Evolutionary conservation across 192 early-diverging fungal species (phyloP).

Genomic region (Entomortierella parvispora): DNA sequence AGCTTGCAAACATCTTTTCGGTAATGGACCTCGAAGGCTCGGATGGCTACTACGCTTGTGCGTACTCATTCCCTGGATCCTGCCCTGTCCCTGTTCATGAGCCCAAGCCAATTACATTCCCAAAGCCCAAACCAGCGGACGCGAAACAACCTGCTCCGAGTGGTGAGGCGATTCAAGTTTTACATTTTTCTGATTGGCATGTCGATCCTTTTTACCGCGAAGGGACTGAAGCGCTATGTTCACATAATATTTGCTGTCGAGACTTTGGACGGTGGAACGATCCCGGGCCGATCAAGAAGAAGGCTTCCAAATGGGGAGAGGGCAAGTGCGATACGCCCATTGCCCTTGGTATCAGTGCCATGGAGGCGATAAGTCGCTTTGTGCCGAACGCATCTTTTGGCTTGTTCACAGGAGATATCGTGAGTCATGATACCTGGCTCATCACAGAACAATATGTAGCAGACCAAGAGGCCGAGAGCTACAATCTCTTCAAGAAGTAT

Average conservation of each 20-base stretch:
- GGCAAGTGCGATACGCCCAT: slow-evolving; percentile 62
- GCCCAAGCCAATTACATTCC: slow-evolving; percentile 47
- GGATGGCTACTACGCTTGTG: slow-evolving; percentile 48
- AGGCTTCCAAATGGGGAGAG: slow-evolving; percentile 55
- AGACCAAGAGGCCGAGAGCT: slow-evolving; percentile 43
- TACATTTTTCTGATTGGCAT: slow-evolving; percentile 69
- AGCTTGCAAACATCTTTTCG: slow-evolving; percentile 32
- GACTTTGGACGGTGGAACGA: slow-evolving; percentile 46
- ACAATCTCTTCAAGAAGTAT: slow-evolving; percentile 44
- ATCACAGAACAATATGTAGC: slow-evolving; percentile 49
- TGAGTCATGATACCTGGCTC: slow-evolving; percentile 63
- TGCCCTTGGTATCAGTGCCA: slow-evolving; percentile 53
- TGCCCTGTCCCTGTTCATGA: slow-evolving; percentile 37
- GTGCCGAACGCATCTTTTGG: slow-evolving; percentile 55
- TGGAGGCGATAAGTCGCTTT: slow-evolving; percentile 54
- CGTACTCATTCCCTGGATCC: slow-evolving; percentile 39
- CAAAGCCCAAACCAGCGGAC: slow-evolving; percentile 56
- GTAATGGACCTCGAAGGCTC: slow-evolving; percentile 37
- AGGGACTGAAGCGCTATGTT: slow-evolving; percentile 59
- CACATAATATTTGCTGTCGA: slow-evolving; percentile 65
- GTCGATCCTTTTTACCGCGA: slow-evolving; percentile 58
- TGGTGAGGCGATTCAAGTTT: slow-evolving; percentile 53
- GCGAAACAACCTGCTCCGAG: slow-evolving; percentile 29
- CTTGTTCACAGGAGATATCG: slow-evolving; percentile 66
- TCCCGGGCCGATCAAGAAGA: slow-evolving; percentile 44